A percentile compares a stretch with the other conserved stretches of the same genome.
These are phyloP conservation scores for Nigrograna mackinnonii DNA, from an alignment of 2,329 filamentous ascomycete genomes.

Conservation along the genomic window DNA sequence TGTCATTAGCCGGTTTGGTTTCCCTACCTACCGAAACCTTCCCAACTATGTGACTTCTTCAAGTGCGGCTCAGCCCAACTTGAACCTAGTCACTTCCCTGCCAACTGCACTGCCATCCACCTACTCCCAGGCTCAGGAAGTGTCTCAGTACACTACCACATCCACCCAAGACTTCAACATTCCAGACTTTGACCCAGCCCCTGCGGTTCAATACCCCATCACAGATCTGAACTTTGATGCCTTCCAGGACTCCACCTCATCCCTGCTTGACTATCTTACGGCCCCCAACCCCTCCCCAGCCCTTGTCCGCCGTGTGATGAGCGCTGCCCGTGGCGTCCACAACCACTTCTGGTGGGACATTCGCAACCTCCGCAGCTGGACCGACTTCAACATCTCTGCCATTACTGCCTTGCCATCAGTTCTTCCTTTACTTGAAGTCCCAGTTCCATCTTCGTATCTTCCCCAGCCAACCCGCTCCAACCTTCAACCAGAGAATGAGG, in stretches of 20 bases:
- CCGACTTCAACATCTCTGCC: slow-evolving; percentile 72
- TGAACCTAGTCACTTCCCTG: slow-evolving; percentile 45
- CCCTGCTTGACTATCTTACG: slow-evolving; percentile 77
- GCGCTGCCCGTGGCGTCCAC: slow-evolving; percentile 68
- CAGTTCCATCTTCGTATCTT: slow-evolving; percentile 65
- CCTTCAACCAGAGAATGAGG: slow-evolving; percentile 77
- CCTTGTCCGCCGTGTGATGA: slow-evolving; percentile 77
- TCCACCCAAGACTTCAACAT: slow-evolving; percentile 35
- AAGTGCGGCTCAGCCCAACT: slow-evolving; percentile 31
- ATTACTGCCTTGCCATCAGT: slow-evolving; percentile 76
- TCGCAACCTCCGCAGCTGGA: slow-evolving; percentile 83
- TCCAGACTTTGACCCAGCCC: slow-evolving; percentile 40
- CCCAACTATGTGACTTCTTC: slow-evolving; percentile 59
- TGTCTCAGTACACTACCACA: slow-evolving; percentile 32
- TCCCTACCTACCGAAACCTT: slow-evolving; percentile 81
- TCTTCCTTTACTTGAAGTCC: slow-evolving; percentile 66
- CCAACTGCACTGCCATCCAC: slow-evolving; percentile 34
- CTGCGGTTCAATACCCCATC: slow-evolving; percentile 49
- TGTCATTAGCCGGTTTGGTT: slow-evolving; percentile 72
- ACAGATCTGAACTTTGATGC: slow-evolving; percentile 43
- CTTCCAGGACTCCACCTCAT: slow-evolving; percentile 59
- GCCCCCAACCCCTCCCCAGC: slow-evolving; percentile 79
- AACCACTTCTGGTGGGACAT: slow-evolving; percentile 97
- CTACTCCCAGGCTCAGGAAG: slow-evolving; percentile 35
- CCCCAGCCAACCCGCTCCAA: slow-evolving; percentile 60